A percentile compares a stretch with the other conserved stretches of the same genome.
These are phyloP conservation scores for Epichloe scottii DNA, from an alignment of 2,329 filamentous ascomycete genomes.

Conservation along the genomic window DNA sequence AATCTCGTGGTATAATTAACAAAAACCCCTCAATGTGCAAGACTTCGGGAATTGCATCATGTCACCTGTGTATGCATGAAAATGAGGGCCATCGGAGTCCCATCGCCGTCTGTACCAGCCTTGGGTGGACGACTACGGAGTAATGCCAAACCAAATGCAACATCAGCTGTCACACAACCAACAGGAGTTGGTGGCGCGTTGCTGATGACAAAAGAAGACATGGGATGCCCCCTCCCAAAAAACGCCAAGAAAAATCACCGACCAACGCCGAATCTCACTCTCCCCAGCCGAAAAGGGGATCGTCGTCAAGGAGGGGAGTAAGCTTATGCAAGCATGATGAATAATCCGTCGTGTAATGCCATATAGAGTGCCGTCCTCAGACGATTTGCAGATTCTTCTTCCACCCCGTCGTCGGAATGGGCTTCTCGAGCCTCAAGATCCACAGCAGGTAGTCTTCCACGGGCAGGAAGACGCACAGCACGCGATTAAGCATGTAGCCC, in stretches of 20 bases:
- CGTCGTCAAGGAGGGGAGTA: not conserved
- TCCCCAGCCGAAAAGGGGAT: not conserved
- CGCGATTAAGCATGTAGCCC: slow-evolving; percentile 39
- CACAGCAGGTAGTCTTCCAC: slow-evolving; percentile 54
- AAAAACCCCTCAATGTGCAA: too few species aligned
- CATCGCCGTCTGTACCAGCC: too few species aligned
- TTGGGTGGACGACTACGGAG: too few species aligned
- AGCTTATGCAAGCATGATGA: not conserved
- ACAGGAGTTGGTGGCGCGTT: not conserved
- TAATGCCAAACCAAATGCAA: too few species aligned
- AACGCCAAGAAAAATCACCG: not conserved
- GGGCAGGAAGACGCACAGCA: slow-evolving; percentile 45
- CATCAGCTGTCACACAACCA: not conserved
- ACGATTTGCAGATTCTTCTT: slow-evolving; percentile 11
- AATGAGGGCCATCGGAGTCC: too few species aligned
- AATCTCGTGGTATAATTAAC: too few species aligned
- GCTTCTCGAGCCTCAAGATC: slow-evolving; percentile 50
- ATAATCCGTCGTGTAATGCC: not conserved
- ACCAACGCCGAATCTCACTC: not conserved
- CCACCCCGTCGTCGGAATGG: slow-evolving; percentile 32
- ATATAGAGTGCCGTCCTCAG: not conserved
- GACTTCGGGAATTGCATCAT: too few species aligned
- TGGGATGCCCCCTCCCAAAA: not conserved
- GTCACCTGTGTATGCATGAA: too few species aligned
- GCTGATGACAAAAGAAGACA: not conserved